These are phyloP conservation scores for Lepiota brunneoincarnata DNA, from an alignment of 768 basidiomycete species.

Conservation along the genomic window DNA sequence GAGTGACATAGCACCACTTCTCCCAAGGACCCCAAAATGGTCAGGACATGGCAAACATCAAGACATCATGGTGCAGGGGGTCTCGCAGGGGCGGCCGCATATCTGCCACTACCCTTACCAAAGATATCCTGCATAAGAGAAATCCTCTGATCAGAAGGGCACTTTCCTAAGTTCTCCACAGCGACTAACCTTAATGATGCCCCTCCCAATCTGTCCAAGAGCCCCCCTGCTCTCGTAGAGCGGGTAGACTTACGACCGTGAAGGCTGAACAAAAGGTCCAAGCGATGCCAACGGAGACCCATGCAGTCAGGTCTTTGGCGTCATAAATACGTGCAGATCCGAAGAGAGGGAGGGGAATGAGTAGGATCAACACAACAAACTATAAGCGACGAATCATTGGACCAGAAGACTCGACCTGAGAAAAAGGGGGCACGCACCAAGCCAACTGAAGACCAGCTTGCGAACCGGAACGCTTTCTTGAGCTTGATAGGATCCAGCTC, in stretches of 20 bases:
- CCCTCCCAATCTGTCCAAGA: conserved; percentile 52
- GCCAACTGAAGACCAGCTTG: conserved; percentile 66
- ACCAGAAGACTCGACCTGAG: background rate
- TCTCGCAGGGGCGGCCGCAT: conserved; percentile 5
- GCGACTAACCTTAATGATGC: conserved; percentile 58
- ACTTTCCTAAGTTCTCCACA: background rate
- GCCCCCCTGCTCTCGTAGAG: conserved; percentile 80
- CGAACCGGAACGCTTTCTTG: conserved; percentile 77
- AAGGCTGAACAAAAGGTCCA: conserved; percentile 82
- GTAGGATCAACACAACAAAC: conserved; percentile 62
- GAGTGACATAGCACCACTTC: no score
- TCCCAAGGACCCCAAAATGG: no score
- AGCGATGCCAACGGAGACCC: conserved; percentile 79
- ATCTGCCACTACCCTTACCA: conserved; percentile 30
- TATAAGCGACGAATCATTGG: conserved; percentile 18
- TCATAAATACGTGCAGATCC: conserved; percentile 74
- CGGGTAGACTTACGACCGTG: conserved; percentile 80
- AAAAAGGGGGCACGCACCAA: conserved; percentile 44
- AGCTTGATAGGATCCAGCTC: conserved; percentile 67
- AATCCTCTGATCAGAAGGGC: background rate
- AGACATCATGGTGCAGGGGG: conserved; percentile 9
- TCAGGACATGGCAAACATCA: no score
- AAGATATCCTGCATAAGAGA: conserved; percentile 29
- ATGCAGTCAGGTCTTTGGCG: conserved; percentile 63
- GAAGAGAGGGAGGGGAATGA: conserved; percentile 87